These are phyloP conservation scores for Suillus decipiens DNA, from an alignment of 768 basidiomycete genomes.

Conservation along the genomic window DNA sequence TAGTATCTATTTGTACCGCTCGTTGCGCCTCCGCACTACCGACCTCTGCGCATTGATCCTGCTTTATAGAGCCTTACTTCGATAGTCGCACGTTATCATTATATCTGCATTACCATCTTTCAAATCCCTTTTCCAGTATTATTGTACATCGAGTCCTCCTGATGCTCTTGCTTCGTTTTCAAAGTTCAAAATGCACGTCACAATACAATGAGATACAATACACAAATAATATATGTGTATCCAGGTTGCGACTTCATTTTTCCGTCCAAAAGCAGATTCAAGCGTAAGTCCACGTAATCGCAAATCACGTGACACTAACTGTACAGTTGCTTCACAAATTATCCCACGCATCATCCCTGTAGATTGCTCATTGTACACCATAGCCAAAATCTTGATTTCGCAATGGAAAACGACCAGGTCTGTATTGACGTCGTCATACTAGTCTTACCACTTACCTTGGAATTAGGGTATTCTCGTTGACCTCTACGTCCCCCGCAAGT, in stretches of 20 bases:
- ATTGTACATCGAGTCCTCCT: not conserved
- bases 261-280: not conserved
- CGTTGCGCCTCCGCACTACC: no score
- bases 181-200: not conserved
- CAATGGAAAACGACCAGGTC: slow-evolving; percentile 93
- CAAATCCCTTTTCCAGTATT: slow-evolving; percentile 2
- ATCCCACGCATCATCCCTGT: slow-evolving; percentile 29
- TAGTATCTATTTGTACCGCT: slow-evolving; percentile 21
- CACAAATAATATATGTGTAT: not conserved
- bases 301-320: slow-evolving; percentile 17
- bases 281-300: not conserved
- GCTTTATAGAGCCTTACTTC: slow-evolving; percentile 20
- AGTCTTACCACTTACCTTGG: not conserved
- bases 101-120: slow-evolving; percentile 10
- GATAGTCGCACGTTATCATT: slow-evolving; percentile 17
- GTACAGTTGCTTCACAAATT: slow-evolving; percentile 31
- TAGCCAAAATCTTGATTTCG: slow-evolving; percentile 23
- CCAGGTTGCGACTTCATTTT: not conserved
- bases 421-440: slow-evolving; percentile 24
- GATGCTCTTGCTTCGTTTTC: slow-evolving; percentile 3
- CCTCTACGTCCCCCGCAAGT: slow-evolving; percentile 99
- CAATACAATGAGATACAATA: not conserved
- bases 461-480: slow-evolving; percentile 94
- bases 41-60: slow-evolving; percentile 17
- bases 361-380: slow-evolving; percentile 4